A percentile compares a stretch with the other conserved stretches of the same genome.
Evolutionary conservation across 495 filamentous ascomycete species (phyloP).

Genomic region (Podospora pseudoanserina): DNA sequence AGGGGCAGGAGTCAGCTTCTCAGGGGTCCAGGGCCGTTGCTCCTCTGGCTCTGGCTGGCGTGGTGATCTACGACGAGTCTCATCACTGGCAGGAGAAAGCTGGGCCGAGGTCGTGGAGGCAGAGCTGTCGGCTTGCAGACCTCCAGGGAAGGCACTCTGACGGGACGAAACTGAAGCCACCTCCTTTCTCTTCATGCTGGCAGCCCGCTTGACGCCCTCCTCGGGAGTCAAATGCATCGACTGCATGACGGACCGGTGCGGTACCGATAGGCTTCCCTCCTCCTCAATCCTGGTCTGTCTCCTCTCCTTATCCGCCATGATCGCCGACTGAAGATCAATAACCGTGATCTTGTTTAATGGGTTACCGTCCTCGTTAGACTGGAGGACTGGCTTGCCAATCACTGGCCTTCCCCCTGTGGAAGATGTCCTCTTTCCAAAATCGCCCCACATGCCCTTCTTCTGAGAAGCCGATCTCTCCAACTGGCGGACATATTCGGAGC

Average conservation of each 20-base stretch:
- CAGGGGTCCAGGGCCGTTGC: constrained; percentile 1
- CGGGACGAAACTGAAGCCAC: constrained; percentile 29
- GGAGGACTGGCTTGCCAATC: constrained; percentile 50
- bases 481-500: constrained; percentile 13
- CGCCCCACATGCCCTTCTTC: constrained; percentile 32
- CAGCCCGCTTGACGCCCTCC: constrained; percentile 34
- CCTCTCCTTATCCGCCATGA: constrained; percentile 44
- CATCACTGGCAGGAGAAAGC: constrained; percentile 44
- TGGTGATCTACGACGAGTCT: constrained; percentile 42
- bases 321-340: constrained; percentile 47
- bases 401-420: constrained; percentile 36
- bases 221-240: constrained; percentile 28
- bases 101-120: constrained; percentile 37
- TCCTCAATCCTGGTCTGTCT: constrained; percentile 36
- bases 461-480: constrained; percentile 23
- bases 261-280: constrained; percentile 28
- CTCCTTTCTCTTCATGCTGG: constrained; percentile 44
- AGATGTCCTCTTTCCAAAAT: constrained; percentile 22
- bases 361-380: constrained; percentile 35
- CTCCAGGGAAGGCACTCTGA: constrained; percentile 9
- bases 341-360: constrained; percentile 45
- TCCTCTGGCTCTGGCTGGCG: constrained; percentile 22
- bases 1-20: neutral
- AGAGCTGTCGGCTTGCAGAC: constrained; percentile 17
- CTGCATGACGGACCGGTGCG: constrained; percentile 37